phyloP scores from a whole-genome alignment of 202 grass and related monocot species.

The Setaria italica region DNA sequence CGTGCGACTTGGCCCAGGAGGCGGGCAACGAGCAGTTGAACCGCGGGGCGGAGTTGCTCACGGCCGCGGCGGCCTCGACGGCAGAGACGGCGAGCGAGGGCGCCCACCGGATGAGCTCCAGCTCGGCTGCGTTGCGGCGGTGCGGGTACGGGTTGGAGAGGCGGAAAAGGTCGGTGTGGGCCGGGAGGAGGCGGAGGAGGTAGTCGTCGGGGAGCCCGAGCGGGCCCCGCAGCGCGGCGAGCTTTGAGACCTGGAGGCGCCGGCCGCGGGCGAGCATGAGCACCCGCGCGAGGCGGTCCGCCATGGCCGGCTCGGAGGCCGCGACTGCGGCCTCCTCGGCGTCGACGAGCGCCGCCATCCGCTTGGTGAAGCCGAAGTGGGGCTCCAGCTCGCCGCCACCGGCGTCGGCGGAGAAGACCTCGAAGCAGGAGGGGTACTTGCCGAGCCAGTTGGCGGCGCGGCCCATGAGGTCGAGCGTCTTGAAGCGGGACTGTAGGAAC shows the following conservation, averaged over 20 bases:
- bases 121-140: slow-evolving; percentile 64
- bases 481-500: slow-evolving; percentile 78
- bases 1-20: slow-evolving; percentile 68
- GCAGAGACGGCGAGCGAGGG: slow-evolving; percentile 66
- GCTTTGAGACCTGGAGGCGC: slow-evolving; percentile 71
- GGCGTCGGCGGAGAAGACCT: slow-evolving; percentile 45
- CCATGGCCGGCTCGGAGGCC: slow-evolving; percentile 76
- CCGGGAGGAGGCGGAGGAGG: slow-evolving; percentile 77
- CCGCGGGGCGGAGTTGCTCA: slow-evolving; percentile 31
- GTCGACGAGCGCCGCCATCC: slow-evolving; percentile 75
- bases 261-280: slow-evolving; percentile 38
- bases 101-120: slow-evolving; percentile 78
- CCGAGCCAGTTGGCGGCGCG: slow-evolving; percentile 86
- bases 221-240: slow-evolving; percentile 67
- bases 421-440: slow-evolving; percentile 90
- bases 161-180: slow-evolving; percentile 73
- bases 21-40: slow-evolving; percentile 71
- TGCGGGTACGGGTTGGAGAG: slow-evolving; percentile 69
- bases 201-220: slow-evolving; percentile 84
- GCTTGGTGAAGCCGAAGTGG: slow-evolving; percentile 80
- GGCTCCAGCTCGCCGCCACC: slow-evolving; percentile 38
- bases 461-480: slow-evolving; percentile 80
- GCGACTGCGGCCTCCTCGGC: slow-evolving; percentile 66
- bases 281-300: background rate
- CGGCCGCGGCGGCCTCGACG: slow-evolving; percentile 52